Base-by-base conservation (phyloP, 2,329 filamentous ascomycete genomes). In the Arthrobotrys megalospora region DNA sequence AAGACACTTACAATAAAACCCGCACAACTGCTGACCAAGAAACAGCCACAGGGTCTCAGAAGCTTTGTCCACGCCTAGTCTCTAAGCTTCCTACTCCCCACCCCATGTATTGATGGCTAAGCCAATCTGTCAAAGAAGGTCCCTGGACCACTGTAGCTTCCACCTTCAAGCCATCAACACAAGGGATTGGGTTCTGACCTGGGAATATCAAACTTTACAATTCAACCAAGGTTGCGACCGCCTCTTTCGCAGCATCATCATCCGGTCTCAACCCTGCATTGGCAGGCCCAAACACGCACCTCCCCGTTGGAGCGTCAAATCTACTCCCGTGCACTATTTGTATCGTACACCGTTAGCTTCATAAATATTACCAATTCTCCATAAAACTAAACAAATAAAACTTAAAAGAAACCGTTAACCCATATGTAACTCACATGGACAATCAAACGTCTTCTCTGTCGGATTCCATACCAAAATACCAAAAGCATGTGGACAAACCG, bases 261-360 rank as follows among this genome's bases (percentile, higher is more conserved):
- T 66, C 34, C 2, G 63, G 28, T 10, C 16, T 52, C 4, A 66
- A n/a, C 21, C 47, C 63, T 21, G 41, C 11, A 32, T 66, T 66
- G 0, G 63, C 63, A n/a, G 63, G 63, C 5, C 52, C 38, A 12
- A 62, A 21, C 16, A 69, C 66, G 14, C 66, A 69, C 12, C 28
- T 48, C 16, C 66, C 66, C 8, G 66, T 60, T 11, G 43, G 41
- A 32, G 66, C 41, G 28, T 69, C 66, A n/a, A 60, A 69, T 21
- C 66, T 69, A 36, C 66, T 69, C 52, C 41, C 52, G 28, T 69
- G 66, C 24, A 69, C 66, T 69, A 5, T 28, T 28, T 28, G 24
- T 28, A 28, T 60, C 2, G 0, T 6, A 34, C n/a, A 38, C 3
- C 6, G 38, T 58, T 21, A 58, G 45, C 43, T 7, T 24, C 32